Base-by-base conservation (phyloP, 2,329 filamentous ascomycete genomes). In the Fusarium nanum region DNA sequence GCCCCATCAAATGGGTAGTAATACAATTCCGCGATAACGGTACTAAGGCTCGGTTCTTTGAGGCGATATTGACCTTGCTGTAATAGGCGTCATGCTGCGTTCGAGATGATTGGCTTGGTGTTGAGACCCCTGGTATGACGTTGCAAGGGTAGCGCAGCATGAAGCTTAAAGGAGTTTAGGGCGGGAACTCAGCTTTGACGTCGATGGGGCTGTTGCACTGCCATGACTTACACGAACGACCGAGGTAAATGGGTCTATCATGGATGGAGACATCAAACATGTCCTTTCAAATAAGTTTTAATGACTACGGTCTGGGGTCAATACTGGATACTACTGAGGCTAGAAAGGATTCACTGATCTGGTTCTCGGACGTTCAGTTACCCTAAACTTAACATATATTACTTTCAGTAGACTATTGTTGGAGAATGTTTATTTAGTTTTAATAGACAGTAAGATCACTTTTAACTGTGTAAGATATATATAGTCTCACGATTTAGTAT, bases 111-210 rank as follows among this genome's bases (percentile, higher is more conserved):
- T 66, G 62, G 63, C 22, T 34, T 20, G 13, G 8, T 30, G 5
- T 6, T 2, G 45, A 45, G 12, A 22, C 22, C 28, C 16, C 23
- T 32, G 20, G 45, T 32, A 34, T 48, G 30, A 14, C 28, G 13
- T 10, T 34, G 3, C 53, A 47, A 41, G 47, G 63, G 55, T 54
- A 54, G 45, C 63, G 63, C 55, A 23, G 30, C 25, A 67, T 66
- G n/a, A 56, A 14, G 30, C 63, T 41, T 10, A 10, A 61, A 67
- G 5, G 9, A 10, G 63, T 46, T 41, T 66, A 66, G 60, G 40
- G 14, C 7, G 46, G 25, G 52, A 6, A 18, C 23, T 65, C 47
- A 66, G 54, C 42, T 60, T 12, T 42, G 23, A 28, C 23, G 13
- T 53, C 18, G 16, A 42, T 28, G 49, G 49, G 32, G 23, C 32